Evolutionary conservation across 768 basidiomycete species (phyloP).

Genomic region (Naganishia antarctica): DNA sequence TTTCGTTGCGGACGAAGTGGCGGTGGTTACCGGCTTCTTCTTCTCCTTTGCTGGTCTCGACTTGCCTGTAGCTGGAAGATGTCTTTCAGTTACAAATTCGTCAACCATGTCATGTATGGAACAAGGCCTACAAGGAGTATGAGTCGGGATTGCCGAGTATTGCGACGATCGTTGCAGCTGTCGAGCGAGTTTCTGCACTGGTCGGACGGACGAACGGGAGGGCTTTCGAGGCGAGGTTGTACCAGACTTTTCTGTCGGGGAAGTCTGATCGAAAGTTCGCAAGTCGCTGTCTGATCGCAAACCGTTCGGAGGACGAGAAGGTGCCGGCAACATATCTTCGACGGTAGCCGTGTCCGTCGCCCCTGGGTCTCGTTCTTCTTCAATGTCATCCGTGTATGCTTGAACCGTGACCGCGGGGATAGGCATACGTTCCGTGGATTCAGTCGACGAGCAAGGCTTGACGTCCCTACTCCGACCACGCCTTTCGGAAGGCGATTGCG

Average conservation of each 20-base stretch:
- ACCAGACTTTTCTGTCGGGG: neutral
- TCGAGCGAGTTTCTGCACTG: neutral
- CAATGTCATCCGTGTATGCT: neutral
- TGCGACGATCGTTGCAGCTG: neutral
- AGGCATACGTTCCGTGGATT: neutral
- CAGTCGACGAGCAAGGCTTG: constrained; percentile 11
- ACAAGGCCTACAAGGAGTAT: neutral
- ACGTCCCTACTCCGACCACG: constrained; percentile 11
- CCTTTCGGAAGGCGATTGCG: neutral
- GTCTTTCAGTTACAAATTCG: neutral
- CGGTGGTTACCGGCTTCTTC: neutral
- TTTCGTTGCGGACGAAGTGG: neutral
- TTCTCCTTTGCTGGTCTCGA: neutral
- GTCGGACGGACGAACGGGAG: neutral
- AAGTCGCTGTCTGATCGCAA: neutral
- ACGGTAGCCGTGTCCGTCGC: neutral
- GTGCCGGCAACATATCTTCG: constrained; percentile 1
- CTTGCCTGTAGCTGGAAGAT: neutral
- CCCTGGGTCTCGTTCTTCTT: neutral
- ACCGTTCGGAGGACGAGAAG: neutral
- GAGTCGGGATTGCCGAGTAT: neutral
- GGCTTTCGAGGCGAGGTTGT: neutral
- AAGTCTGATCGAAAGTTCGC: neutral
- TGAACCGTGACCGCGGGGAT: neutral
- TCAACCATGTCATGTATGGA: neutral